A percentile compares a stretch with the other conserved stretches of the same genome.
Conservation (phyloP, 805 yeast species). For the Clavispora vitiphila region DNA sequence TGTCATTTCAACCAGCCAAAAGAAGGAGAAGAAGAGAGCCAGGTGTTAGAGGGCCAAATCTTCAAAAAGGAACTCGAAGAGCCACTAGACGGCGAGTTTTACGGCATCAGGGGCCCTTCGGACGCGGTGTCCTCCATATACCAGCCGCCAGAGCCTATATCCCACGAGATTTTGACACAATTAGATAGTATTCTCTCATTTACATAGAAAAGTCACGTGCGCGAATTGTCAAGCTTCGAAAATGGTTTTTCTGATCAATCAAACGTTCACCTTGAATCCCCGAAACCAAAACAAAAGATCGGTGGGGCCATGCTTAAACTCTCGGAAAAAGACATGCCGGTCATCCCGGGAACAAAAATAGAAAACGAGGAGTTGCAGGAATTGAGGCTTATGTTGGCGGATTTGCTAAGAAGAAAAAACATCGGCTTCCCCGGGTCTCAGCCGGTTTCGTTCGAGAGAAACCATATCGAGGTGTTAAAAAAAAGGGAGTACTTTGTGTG, state of each 20-base stretch:
- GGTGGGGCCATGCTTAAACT: slow-evolving; percentile 28
- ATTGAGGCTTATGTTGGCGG: slow-evolving; percentile 65
- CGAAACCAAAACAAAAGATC: background rate
- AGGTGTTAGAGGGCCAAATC: slow-evolving; percentile 12
- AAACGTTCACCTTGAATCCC: background rate
- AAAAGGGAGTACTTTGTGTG: slow-evolving; percentile 86
- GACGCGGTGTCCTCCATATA: slow-evolving; percentile 7
- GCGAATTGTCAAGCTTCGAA: background rate
- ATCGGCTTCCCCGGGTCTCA: slow-evolving; percentile 87
- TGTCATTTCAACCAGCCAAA: slow-evolving; percentile 22
- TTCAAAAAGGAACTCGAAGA: slow-evolving; percentile 17
- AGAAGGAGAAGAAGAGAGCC: slow-evolving; percentile 2
- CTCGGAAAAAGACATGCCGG: slow-evolving; percentile 60
- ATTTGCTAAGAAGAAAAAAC: slow-evolving; percentile 48
- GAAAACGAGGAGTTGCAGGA: slow-evolving; percentile 67
- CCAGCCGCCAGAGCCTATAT: background rate
- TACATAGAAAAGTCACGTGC: background rate
- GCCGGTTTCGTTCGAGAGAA: slow-evolving; percentile 83
- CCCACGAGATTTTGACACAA: background rate
- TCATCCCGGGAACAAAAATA: slow-evolving; percentile 78
- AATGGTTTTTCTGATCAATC: background rate
- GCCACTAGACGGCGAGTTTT: slow-evolving; percentile 28
- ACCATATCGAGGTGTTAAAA: slow-evolving; percentile 60
- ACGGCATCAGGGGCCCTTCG: slow-evolving; percentile 23
- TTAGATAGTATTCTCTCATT: background rate